These are phyloP conservation scores for Andrographis paniculata DNA, from an alignment of 305 asterid genomes.

Conservation along the genomic window DNA sequence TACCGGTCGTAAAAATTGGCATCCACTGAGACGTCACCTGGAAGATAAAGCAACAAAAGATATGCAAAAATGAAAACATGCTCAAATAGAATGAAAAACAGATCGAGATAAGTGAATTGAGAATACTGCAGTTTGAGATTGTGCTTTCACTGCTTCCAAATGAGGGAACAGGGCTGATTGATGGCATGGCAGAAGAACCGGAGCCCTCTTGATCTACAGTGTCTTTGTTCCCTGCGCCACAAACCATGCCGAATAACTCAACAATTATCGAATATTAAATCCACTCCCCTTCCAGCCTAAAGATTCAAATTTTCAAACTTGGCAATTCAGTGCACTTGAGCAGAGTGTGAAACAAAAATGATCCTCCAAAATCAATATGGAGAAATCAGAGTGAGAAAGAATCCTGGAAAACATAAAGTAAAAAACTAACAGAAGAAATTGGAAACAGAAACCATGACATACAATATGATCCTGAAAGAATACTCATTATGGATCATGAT, in stretches of 20 bases:
- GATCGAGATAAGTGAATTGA: conserved; percentile 3
- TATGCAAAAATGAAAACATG: conserved; percentile 8
- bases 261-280: conserved; percentile 49
- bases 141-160: conserved; percentile 51
- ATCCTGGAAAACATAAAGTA: background rate
- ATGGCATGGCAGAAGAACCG: conserved; percentile 33
- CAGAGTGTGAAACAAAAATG: conserved; percentile 11
- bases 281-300: conserved; percentile 29
- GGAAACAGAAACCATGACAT: conserved; percentile 5
- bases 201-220: conserved; percentile 25
- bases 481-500: too few species aligned
- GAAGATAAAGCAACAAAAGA: conserved; percentile 20
- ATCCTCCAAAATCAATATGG: conserved; percentile 10
- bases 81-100: background rate
- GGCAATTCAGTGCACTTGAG: conserved; percentile 3
- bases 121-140: conserved; percentile 49
- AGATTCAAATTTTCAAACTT: conserved; percentile 19
- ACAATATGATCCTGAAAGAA: background rate
- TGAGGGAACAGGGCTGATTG: conserved; percentile 37
- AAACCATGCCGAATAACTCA: conserved; percentile 33
- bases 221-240: conserved; percentile 30
- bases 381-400: background rate
- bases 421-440: conserved; percentile 10
- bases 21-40: too few species aligned
- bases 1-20: too few species aligned